Evolutionary conservation across 2,329 filamentous ascomycete species (phyloP), one percentile per base, ranked within the genome.

Genomic region (Raffaelea ambrosiae): DNA sequence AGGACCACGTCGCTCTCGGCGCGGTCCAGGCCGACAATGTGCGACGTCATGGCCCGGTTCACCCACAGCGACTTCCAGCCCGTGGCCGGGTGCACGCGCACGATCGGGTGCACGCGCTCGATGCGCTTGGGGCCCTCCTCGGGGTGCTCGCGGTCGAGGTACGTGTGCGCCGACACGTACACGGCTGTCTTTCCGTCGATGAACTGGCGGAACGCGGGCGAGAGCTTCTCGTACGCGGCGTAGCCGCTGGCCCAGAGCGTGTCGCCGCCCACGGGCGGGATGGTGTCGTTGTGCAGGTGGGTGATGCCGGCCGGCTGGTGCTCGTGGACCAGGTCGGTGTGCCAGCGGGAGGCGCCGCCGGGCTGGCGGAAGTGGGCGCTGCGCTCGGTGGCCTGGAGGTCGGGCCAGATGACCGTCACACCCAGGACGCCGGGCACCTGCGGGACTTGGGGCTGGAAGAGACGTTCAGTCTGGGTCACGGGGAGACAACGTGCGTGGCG

Each of bases 191-290:
- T 74, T 5, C 83, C 83, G 55, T 87, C 83, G 51, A 87, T 83
- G 46, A 87, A 77, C 59, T 76, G 76, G 38, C 83, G 80, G 65
- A 88, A 87, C 3, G 68, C 75, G 0, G 83, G 84, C 1, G 79
- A 84, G 0, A 87, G 71, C 63, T 87, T 87, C 62, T 86, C 82
- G 55, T 88, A 88, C 0, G 83, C 83, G 0, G 77, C 68, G 58
- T 87, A 87, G 1, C 83, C 82, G 49, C 74, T 80, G 0, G 83
- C 80, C 83, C 84, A 88, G 0, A 87, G 72, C 0, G 84, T 87
- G 60, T 88, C 84, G 11, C 84, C 84, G 2, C 84, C 84, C 0
- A 79, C 59, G 0, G 69, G 70, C 0, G 82, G 81, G 0, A 87
- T 69, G 0, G 80, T 81, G 59, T 85, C 82, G 47, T 84, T 84